These are phyloP conservation scores for Yamadazyma oceani DNA, from an alignment of 1,139 yeast genomes.

Conservation along the genomic window DNA sequence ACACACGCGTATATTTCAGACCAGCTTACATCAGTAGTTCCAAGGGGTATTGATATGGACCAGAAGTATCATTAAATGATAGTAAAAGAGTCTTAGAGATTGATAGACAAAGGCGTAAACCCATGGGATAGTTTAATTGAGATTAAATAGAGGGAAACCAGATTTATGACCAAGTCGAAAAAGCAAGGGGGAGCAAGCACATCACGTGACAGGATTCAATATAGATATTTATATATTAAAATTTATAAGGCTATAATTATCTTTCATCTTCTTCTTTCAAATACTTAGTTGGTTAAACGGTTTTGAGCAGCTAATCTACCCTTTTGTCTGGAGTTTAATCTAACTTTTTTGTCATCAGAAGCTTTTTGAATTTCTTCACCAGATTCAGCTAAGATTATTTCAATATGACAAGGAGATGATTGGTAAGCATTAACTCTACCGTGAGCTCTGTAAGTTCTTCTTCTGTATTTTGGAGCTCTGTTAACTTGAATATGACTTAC, in stretches of 20 bases:
- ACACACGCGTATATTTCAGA: background rate
- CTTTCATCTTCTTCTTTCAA: conserved; percentile 1
- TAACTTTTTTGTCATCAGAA: conserved; percentile 75
- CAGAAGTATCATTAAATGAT: too few species aligned
- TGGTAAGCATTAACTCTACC: conserved; percentile 99
- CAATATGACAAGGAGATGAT: conserved; percentile 98
- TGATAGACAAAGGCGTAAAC: too few species aligned
- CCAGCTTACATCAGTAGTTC: background rate
- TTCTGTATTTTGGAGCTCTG: conserved; percentile 99
- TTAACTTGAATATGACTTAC: conserved; percentile 99
- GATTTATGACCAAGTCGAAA: too few species aligned
- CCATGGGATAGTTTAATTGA: too few species aligned
- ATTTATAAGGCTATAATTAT: conserved; percentile 3
- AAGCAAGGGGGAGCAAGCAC: too few species aligned
- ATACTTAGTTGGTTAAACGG: conserved; percentile 33
- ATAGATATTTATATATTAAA: conserved; percentile 1
- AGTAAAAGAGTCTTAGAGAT: too few species aligned
- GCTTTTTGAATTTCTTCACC: conserved; percentile 95
- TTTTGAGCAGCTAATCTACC: conserved; percentile 90
- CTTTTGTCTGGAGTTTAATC: conserved; percentile 87
- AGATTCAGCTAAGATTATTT: conserved; percentile 94
- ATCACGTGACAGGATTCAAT: background rate
- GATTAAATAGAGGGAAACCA: too few species aligned
- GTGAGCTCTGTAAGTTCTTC: conserved; percentile 99
- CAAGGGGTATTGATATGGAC: too few species aligned